Percentiles rank a stretch among this genome's conserved stretches.
Evolutionary conservation across 2,329 filamentous ascomycete species (phyloP).

Genomic region (Arthrocladium fulminans): DNA sequence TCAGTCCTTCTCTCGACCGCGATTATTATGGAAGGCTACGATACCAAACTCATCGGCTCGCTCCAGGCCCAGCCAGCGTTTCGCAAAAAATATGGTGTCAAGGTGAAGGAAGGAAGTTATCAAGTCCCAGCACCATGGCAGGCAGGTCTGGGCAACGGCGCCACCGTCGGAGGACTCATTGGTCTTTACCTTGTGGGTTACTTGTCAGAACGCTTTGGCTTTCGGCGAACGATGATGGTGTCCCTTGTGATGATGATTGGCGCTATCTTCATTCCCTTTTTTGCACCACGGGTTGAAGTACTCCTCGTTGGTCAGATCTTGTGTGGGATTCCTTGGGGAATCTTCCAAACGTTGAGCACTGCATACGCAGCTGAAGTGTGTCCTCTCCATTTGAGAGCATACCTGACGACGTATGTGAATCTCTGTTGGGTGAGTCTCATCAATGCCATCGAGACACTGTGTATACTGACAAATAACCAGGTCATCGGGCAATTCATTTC

Average conservation of each 20-base stretch:
- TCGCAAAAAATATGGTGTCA: slow-evolving; percentile 26
- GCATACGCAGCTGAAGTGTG: slow-evolving; percentile 62
- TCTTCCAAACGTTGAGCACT: slow-evolving; percentile 34
- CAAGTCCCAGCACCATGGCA: slow-evolving; percentile 28
- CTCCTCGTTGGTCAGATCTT: slow-evolving; percentile 41
- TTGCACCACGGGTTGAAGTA: slow-evolving; percentile 37
- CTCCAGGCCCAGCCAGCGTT: slow-evolving; percentile 25
- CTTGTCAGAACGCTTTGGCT: slow-evolving; percentile 30
- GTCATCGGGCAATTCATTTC: slow-evolving; percentile 53
- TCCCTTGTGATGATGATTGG: slow-evolving; percentile 34
- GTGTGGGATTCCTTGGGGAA: slow-evolving; percentile 35
- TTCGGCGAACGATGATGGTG: slow-evolving; percentile 37
- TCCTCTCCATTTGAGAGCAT: slow-evolving; percentile 48
- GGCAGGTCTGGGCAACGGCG: slow-evolving; percentile 25
- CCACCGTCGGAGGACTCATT: slow-evolving; percentile 23
- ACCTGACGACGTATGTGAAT: slow-evolving; percentile 51
- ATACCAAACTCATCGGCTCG: slow-evolving; percentile 52
- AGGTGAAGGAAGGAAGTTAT: slow-evolving; percentile 19
- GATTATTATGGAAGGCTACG: slow-evolving; percentile 69
- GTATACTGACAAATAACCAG: slow-evolving; percentile 3
- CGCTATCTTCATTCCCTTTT: slow-evolving; percentile 44
- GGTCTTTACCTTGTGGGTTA: slow-evolving; percentile 27
- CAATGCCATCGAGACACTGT: not conserved
- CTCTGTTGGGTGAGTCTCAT: not conserved
- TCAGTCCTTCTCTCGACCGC: slow-evolving; percentile 79